These are phyloP conservation scores for Diaporthe sp. DNA, from an alignment of 2,329 filamentous ascomycete species.

Conservation along the genomic window DNA sequence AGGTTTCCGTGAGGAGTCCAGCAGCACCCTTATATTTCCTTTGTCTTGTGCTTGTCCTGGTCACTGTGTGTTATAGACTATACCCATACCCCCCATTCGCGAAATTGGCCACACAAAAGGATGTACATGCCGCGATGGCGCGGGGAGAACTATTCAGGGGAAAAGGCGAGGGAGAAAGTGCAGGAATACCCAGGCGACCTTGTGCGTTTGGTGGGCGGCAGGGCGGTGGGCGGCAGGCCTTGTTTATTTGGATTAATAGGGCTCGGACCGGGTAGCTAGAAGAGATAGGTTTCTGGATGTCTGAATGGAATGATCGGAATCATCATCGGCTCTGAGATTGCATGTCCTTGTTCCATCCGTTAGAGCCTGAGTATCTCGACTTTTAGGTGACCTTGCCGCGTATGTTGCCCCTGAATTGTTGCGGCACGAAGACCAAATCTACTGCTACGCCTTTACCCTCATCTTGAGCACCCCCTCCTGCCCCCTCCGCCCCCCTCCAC, in stretches of 20 bases:
- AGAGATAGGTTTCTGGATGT: constrained; percentile 10
- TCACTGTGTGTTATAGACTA: constrained; percentile 40
- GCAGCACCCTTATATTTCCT: constrained; percentile 13
- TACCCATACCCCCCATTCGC: constrained; percentile 39
- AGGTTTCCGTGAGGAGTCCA: background rate
- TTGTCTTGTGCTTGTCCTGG: constrained; percentile 30
- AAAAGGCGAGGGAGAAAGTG: constrained; percentile 1
- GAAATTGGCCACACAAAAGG: constrained; percentile 36
- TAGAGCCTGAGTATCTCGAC: constrained; percentile 53
- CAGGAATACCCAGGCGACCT: constrained; percentile 33
- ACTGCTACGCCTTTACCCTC: too few relatives aligned
- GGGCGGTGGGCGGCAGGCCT: background rate
- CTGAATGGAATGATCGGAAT: constrained; percentile 21
- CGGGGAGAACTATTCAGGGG: background rate
- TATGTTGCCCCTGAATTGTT: constrained; percentile 69
- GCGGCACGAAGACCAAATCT: constrained; percentile 45
- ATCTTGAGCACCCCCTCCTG: too few relatives aligned
- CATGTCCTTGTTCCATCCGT: background rate
- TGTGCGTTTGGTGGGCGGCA: background rate
- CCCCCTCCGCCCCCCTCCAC: too few relatives aligned
- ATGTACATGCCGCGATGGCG: constrained; percentile 28
- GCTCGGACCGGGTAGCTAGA: constrained; percentile 10
- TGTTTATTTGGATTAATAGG: constrained; percentile 15
- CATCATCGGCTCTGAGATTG: background rate
- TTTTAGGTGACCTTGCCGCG: constrained; percentile 55